Conservation (phyloP, 78 protist species). For the Dictyostelium purpureum region DNA sequence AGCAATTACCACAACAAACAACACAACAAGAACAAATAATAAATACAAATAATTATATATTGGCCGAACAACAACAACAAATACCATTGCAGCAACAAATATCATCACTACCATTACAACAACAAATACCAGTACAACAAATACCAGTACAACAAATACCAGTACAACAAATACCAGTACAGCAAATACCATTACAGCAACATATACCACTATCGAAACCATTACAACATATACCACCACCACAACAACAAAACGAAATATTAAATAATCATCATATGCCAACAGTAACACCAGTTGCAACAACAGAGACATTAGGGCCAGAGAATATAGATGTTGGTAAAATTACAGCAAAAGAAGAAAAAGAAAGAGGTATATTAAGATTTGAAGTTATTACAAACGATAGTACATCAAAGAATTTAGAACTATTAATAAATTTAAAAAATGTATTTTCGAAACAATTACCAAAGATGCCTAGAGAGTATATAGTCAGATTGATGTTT, state of each 20-base stretch:
- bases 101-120: too few species aligned
- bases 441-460: constrained; percentile 90
- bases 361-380: constrained; percentile 51
- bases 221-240: too few species aligned
- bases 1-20: too few species aligned
- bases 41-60: too few species aligned
- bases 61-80: too few species aligned
- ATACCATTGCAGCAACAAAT: neutral
- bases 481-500: constrained; percentile 87
- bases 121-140: too few species aligned
- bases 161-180: too few species aligned
- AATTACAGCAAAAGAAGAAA: constrained; percentile 44
- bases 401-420: constrained; percentile 11
- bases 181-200: neutral
- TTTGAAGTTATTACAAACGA: constrained; percentile 62
- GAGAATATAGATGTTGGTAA: neutral
- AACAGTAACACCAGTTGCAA: neutral
- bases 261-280: neutral
- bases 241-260: neutral
- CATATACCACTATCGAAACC: too few species aligned
- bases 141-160: too few species aligned
- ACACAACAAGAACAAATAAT: too few species aligned
- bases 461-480: constrained; percentile 95
- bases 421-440: constrained; percentile 61
- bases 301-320: constrained; percentile 7